Conservation (phyloP, 2,329 filamentous ascomycete genomes). For the Colletotrichum salicis region DNA sequence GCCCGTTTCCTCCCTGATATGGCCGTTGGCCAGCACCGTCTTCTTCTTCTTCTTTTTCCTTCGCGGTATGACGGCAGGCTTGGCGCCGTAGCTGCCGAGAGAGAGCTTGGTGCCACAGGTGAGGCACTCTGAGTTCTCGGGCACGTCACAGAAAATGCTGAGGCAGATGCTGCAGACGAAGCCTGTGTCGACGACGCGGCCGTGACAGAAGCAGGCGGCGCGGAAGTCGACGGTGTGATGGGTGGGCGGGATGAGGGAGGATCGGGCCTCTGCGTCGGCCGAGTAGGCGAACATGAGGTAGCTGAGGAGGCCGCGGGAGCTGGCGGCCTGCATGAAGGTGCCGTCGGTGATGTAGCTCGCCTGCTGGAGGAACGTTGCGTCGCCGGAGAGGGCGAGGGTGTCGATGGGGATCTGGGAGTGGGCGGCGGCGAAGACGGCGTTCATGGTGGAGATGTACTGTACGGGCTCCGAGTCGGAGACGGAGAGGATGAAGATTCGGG, state of each 20-base stretch:
- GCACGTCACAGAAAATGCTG: slow-evolving; percentile 85
- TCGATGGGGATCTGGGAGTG: slow-evolving; percentile 90
- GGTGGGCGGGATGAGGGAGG: slow-evolving; percentile 79
- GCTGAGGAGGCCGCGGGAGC: slow-evolving; percentile 80
- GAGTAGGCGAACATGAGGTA: slow-evolving; percentile 95
- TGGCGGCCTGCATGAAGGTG: slow-evolving; percentile 62
- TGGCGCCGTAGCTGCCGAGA: slow-evolving; percentile 80
- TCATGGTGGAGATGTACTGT: slow-evolving; percentile 99
- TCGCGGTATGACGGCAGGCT: slow-evolving; percentile 78
- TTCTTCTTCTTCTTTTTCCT: slow-evolving; percentile 83
- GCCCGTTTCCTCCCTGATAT: slow-evolving; percentile 64
- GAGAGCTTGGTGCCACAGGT: slow-evolving; percentile 84
- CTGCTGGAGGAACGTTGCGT: slow-evolving; percentile 94
- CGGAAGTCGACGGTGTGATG: slow-evolving; percentile 93
- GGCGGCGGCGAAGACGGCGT: slow-evolving; percentile 94
- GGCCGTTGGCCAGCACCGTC: slow-evolving; percentile 58
- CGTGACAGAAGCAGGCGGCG: slow-evolving; percentile 98
- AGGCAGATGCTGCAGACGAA: slow-evolving; percentile 97
- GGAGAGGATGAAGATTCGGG: slow-evolving; percentile 88
- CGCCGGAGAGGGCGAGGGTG: slow-evolving; percentile 84
- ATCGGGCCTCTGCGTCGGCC: slow-evolving; percentile 67
- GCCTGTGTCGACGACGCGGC: slow-evolving; percentile 88
- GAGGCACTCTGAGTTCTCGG: slow-evolving; percentile 74
- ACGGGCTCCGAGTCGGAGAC: slow-evolving; percentile 87
- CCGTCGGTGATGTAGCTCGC: slow-evolving; percentile 74